phyloP scores from a whole-genome alignment of 768 basidiomycete species.

The Dentipellis sp. region DNA sequence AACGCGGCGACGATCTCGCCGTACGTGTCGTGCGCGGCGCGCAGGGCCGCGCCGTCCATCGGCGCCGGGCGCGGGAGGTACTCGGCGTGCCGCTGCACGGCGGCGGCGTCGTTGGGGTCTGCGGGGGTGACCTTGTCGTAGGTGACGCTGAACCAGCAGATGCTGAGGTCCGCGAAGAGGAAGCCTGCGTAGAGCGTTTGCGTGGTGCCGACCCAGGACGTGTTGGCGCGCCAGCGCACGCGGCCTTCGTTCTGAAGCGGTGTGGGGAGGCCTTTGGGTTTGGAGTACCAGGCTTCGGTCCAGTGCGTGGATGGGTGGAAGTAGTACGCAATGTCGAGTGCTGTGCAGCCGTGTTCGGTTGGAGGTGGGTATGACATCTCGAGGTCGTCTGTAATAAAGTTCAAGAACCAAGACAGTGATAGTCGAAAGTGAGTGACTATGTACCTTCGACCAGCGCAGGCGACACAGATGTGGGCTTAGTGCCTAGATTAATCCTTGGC shows the following conservation, averaged over 20 bases:
- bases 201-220: slow-evolving; percentile 20
- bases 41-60: slow-evolving; percentile 24
- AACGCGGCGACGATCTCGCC: slow-evolving; percentile 40
- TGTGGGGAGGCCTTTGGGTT: slow-evolving; percentile 24
- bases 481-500: slow-evolving; percentile 11
- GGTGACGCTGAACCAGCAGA: slow-evolving; percentile 37
- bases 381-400: slow-evolving; percentile 13
- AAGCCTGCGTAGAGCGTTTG: slow-evolving; percentile 28
- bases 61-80: slow-evolving; percentile 32
- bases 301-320: slow-evolving; percentile 34
- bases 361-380: slow-evolving; percentile 27
- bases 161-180: slow-evolving; percentile 39
- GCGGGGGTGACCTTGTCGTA: slow-evolving; percentile 21
- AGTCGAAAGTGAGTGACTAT: neutral
- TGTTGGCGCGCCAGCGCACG: slow-evolving; percentile 21
- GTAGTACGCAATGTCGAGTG: slow-evolving; percentile 35
- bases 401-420: neutral
- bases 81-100: slow-evolving; percentile 26
- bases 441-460: neutral
- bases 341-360: slow-evolving; percentile 23
- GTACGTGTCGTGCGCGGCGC: slow-evolving; percentile 36
- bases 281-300: slow-evolving; percentile 33
- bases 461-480: slow-evolving; percentile 1
- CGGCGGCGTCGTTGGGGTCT: slow-evolving; percentile 22
- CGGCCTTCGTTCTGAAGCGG: slow-evolving; percentile 19